Base-by-base conservation (phyloP, 139 green algal species). In the Chlamydomonas schloesseri region DNA sequence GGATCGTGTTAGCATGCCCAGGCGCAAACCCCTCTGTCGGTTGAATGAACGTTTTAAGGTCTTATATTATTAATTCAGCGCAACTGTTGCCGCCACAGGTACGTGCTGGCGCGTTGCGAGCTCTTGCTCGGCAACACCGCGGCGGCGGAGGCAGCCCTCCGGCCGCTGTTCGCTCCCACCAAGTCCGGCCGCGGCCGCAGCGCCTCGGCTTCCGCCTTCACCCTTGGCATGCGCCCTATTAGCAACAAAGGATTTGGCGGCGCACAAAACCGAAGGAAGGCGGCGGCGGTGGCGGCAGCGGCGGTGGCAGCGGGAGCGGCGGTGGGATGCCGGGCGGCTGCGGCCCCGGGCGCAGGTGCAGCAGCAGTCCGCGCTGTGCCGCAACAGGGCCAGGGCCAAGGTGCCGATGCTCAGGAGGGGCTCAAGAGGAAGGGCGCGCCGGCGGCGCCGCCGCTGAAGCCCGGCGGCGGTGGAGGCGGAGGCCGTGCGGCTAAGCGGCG, bases 121-220 rank as follows among this genome's bases (percentile, higher is more conserved):
- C 64, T 75, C 64, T 46, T 74, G 37, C 62, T 84, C 42, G 78
- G 78, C 14, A 46, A 46, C 37, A 18, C 37, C 3, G 42, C 65
- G 9, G 78, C 71, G 29, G 78, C 78, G 42, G 78, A 67, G 8
- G 37, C 64, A n/a, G 55, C 71, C 64, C 65, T 84, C 64, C 64
- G 64, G 42, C 78, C 78, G n/a, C 78, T 84, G 2, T 84, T 84
- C 78, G 65, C 46, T 15, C 78, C 78, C 14, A 15, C 29, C 42
- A 50, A 8, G 42, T 50, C 29, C 78, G 78, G 24, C 34, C 42
- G 42, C 42, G 42, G 42, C 42, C 42, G 42, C 42, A 50, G 42
- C 42, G 42, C 42, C 42, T 5, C 42, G 6, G 8, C 42, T 46
- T 64, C 78, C 13, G 28, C 29, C 64, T 84, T 84, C 46, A 15